phyloP scores from a whole-genome alignment of 202 grass and related monocot species.

The Panicum hallii region DNA sequence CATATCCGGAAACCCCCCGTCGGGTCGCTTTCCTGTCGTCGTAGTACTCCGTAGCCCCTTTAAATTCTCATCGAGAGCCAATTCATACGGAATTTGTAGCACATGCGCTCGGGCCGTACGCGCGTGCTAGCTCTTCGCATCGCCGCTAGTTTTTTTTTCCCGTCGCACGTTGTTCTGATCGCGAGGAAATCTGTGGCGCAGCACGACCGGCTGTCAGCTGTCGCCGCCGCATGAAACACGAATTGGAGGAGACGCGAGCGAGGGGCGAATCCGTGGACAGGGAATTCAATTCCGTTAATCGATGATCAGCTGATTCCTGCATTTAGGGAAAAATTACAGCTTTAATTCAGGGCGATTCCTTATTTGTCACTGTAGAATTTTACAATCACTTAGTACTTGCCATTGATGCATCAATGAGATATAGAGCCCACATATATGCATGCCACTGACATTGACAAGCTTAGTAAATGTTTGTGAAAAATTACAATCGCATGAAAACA shows the following conservation, averaged over 20 bases:
- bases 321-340: not conserved
- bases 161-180: not conserved
- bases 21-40: not conserved
- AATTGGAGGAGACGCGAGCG: too few species aligned
- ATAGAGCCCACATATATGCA: not conserved
- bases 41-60: not conserved
- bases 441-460: not conserved
- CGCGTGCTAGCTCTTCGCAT: not conserved
- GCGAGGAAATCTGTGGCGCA: not conserved
- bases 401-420: too few species aligned
- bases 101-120: not conserved
- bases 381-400: not conserved
- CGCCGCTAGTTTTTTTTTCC: not conserved
- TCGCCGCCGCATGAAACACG: constrained; percentile 1
- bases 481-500: not conserved
- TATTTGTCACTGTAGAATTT: not conserved
- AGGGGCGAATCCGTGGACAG: not conserved
- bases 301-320: not conserved
- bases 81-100: not conserved
- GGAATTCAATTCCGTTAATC: not conserved
- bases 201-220: not conserved
- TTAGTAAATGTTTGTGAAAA: not conserved
- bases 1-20: not conserved
- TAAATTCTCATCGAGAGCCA: not conserved
- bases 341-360: not conserved